Conservation (phyloP, 345 rosid species). For the Bretschneidera sinensis region DNA sequence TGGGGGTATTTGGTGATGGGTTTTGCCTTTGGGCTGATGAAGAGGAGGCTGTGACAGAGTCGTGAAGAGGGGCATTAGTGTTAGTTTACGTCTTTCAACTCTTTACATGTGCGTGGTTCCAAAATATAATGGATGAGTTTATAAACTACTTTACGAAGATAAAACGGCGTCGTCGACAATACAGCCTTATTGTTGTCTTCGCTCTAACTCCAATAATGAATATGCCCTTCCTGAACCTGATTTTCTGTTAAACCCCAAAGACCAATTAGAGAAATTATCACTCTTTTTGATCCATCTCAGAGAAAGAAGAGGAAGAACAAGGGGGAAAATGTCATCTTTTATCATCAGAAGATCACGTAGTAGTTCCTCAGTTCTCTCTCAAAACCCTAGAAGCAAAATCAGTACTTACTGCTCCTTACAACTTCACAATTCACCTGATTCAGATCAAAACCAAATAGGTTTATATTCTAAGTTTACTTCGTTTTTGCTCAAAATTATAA, state of each 20-base stretch:
- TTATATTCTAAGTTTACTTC: slow-evolving; percentile 30
- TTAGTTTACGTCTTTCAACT: slow-evolving; percentile 1
- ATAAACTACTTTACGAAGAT: no score
- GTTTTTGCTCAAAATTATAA: slow-evolving; percentile 20
- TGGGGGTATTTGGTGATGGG: slow-evolving; percentile 14
- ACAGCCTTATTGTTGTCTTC: no score
- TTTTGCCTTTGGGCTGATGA: slow-evolving; percentile 17
- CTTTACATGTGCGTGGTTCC: no score
- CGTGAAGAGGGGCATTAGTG: slow-evolving; percentile 19
- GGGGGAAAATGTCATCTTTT: slow-evolving; percentile 33
- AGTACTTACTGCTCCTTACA: slow-evolving; percentile 7
- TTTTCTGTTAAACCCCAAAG: slow-evolving; percentile 5
- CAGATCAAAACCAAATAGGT: slow-evolving; percentile 12
- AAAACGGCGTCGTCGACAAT: slow-evolving; percentile 11
- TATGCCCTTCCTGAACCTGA: background rate
- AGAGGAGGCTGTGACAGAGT: slow-evolving; percentile 17
- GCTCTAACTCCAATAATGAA: background rate
- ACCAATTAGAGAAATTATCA: background rate
- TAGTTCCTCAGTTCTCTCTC: slow-evolving; percentile 12
- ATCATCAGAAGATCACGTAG: slow-evolving; percentile 23
- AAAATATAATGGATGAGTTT: no score
- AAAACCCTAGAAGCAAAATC: slow-evolving; percentile 11
- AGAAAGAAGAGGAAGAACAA: no score
- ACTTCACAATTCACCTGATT: slow-evolving; percentile 1
- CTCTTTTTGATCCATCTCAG: no score